Base-by-base conservation (phyloP, 2,329 filamentous ascomycete species). In the Chrysoporthe deuterocubensis region DNA sequence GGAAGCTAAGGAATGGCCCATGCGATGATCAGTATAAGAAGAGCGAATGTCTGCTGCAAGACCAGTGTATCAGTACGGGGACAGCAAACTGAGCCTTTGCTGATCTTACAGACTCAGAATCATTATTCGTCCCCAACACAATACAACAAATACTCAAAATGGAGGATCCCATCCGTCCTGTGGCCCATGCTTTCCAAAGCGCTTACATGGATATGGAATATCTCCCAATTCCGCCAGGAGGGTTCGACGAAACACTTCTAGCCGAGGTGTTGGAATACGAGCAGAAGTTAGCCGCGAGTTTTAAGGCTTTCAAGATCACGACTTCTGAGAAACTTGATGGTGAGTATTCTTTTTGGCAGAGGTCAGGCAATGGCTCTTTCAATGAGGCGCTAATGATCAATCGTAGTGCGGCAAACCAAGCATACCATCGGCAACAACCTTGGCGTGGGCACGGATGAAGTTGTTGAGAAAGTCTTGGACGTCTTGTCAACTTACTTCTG, bases 401-500 rank as follows among this genome's bases (percentile, higher is more conserved):
- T 52, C 13, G 21, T 21, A 52, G 48, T 8, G 13, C 48, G 13
- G 21, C 4, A 26, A 13, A 1, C 21, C 7, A n/a, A 52, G 48
- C 5, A 26, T n/a, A 26, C 26, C 48, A 13, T 26, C 48, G 8
- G 5, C n/a, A 52, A 26, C 48, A 4, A 11, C n/a, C 6, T 50
- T 6, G 48, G 21, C 48, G 9, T 26, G 4, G 1, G 13, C n/a
- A 13, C 9, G 8, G 48, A 52, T 11, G n/a, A 52, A 52, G 26
- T 7, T 3, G n/a, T n/a, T 26, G 48, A 26, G 21, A 52, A 26
- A n/a, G 18, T 52, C 9, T 26, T 52, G 48, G 21, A 26, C 48
- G 48, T 52, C n/a, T 52, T 52, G 48, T n/a, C 48, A 52, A 26
- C 48, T 26, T 52, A 52, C 21, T 26, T 52, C 48, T 52, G 48